These are phyloP conservation scores for Fraxinus ornus DNA, from an alignment of 305 asterid species.

Conservation along the genomic window DNA sequence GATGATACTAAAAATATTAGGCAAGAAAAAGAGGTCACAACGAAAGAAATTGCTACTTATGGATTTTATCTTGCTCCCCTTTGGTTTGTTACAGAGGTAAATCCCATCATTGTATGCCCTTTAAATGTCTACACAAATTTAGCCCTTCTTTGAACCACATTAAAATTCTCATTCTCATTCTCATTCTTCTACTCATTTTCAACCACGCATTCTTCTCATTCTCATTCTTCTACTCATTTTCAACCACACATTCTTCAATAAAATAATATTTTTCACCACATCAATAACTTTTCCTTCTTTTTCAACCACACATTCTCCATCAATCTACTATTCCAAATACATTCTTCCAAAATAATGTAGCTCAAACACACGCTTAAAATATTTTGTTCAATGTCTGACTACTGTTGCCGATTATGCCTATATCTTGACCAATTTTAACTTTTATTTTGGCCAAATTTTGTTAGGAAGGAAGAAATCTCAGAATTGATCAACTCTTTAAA, in stretches of 20 bases:
- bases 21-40: slow-evolving; percentile 56
- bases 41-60: slow-evolving; percentile 76
- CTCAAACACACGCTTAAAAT: background rate
- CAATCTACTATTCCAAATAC: too few relatives aligned
- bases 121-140: slow-evolving; percentile 2
- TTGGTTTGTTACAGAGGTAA: slow-evolving; percentile 95
- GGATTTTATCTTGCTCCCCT: slow-evolving; percentile 91
- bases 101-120: slow-evolving; percentile 2
- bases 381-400: background rate
- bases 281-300: too few relatives aligned
- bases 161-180: too few relatives aligned
- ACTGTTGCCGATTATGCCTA: background rate
- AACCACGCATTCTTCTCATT: too few relatives aligned
- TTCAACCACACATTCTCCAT: too few relatives aligned
- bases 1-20: slow-evolving; percentile 41
- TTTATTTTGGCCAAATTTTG: background rate
- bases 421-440: background rate
- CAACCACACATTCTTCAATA: too few relatives aligned
- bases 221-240: too few relatives aligned
- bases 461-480: background rate
- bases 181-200: too few relatives aligned
- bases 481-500: slow-evolving; percentile 1
- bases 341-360: too few relatives aligned
- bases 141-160: too few relatives aligned
- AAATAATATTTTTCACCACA: too few relatives aligned